Percentiles rank a stretch among this genome's conserved stretches.
Conservation (phyloP, 129 eudicot species). For the Helianthus tuberosus region DNA sequence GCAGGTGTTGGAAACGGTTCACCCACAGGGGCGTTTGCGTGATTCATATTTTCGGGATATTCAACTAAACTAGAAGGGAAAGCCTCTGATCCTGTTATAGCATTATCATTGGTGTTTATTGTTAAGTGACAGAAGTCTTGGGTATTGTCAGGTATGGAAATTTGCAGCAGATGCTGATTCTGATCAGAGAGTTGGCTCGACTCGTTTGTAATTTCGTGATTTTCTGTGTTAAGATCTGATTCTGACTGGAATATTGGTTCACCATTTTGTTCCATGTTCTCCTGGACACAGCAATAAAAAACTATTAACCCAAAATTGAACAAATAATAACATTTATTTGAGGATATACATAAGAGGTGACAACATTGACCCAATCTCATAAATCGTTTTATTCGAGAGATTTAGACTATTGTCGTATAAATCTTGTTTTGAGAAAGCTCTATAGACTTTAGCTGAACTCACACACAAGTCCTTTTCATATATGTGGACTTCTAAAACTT, state of each 20-base stretch:
- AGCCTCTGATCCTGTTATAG: conserved; percentile 31
- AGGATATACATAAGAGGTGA: neutral
- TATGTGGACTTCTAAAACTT: neutral
- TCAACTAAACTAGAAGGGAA: conserved; percentile 35
- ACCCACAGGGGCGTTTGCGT: conserved; percentile 35
- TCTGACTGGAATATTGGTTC: conserved; percentile 27
- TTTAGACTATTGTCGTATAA: too few species aligned
- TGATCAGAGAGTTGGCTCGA: conserved; percentile 1
- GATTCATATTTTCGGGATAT: conserved; percentile 42
- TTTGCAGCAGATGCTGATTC: conserved; percentile 12
- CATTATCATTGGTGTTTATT: conserved; percentile 32
- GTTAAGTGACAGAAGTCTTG: conserved; percentile 39
- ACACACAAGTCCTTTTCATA: too few species aligned
- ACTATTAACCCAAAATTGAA: neutral
- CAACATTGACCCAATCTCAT: neutral
- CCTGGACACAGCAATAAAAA: conserved; percentile 38
- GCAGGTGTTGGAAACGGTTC: conserved; percentile 43
- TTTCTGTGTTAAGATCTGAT: conserved; percentile 26
- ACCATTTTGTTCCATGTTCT: conserved; percentile 32
- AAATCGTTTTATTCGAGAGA: too few species aligned
- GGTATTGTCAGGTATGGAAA: too few species aligned
- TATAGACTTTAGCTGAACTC: too few species aligned
- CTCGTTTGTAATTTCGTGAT: conserved; percentile 14
- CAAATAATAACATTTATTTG: neutral
- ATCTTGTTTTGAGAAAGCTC: too few species aligned